Percentiles rank a stretch among this genome's conserved stretches.
These are phyloP conservation scores for Pelargonium nanum DNA, from an alignment of 345 rosid species.

Conservation along the genomic window DNA sequence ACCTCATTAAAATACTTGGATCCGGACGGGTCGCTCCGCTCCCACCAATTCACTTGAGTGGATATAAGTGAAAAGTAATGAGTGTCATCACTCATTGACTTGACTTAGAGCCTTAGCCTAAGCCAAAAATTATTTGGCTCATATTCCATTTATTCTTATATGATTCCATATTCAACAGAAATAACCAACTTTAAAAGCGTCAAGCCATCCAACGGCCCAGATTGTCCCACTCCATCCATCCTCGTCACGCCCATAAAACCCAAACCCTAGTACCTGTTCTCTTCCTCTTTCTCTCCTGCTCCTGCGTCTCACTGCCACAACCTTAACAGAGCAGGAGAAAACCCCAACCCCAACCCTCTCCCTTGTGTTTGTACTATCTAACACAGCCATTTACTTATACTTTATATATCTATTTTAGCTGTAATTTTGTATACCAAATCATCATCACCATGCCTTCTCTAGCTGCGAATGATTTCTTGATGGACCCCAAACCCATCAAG, in stretches of 20 bases:
- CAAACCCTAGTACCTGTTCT: constrained; percentile 22
- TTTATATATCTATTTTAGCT: not conserved
- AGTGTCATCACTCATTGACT: too few species aligned
- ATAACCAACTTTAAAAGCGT: not conserved
- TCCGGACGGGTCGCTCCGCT: too few species aligned
- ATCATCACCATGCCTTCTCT: constrained; percentile 44
- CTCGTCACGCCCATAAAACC: constrained; percentile 10
- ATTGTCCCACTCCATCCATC: not conserved
- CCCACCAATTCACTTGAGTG: too few species aligned
- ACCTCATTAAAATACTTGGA: too few species aligned
- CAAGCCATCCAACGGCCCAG: constrained; percentile 26
- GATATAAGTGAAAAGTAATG: too few species aligned
- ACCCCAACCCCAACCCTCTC: not conserved
- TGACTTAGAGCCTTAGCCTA: too few species aligned
- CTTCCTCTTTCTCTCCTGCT: constrained; percentile 27
- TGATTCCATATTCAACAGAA: too few species aligned
- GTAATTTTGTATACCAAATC: not conserved
- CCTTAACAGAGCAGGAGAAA: constrained; percentile 3
- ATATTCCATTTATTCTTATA: too few species aligned
- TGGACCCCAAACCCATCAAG: constrained; percentile 23
- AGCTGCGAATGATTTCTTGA: constrained; percentile 11
- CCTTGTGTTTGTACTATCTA: not conserved
- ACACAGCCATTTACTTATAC: not conserved
- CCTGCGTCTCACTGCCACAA: constrained; percentile 14
- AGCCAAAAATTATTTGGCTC: too few species aligned